Percentiles rank a stretch among this genome's conserved stretches.
Conservation (phyloP, 495 filamentous ascomycete species). For the Apodospora peruviana region DNA sequence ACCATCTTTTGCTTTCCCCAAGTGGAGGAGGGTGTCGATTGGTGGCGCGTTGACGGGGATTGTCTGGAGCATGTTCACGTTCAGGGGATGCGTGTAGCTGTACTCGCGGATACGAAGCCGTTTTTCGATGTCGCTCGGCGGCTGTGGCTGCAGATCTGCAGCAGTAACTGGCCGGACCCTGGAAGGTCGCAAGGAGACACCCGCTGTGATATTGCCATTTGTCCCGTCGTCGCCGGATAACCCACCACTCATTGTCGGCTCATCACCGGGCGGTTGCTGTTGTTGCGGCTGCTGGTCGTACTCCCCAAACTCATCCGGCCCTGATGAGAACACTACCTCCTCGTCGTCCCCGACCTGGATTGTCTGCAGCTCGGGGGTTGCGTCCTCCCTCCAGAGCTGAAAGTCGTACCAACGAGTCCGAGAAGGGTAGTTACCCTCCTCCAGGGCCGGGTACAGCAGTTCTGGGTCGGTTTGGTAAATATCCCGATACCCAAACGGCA, state of each 20-base stretch:
- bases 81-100: slow-evolving; percentile 18
- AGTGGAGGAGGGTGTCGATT: slow-evolving; percentile 28
- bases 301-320: too few species aligned
- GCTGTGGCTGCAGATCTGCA: neutral
- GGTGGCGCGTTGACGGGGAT: slow-evolving; percentile 31
- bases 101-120: slow-evolving; percentile 8
- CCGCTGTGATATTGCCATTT: neutral
- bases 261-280: neutral
- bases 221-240: neutral
- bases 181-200: neutral
- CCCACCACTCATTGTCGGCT: too few species aligned
- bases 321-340: neutral
- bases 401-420: slow-evolving; percentile 12
- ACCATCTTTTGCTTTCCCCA: slow-evolving; percentile 9
- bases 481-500: slow-evolving; percentile 18
- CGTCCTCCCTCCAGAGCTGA: slow-evolving; percentile 10
- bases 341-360: slow-evolving; percentile 7
- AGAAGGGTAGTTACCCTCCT: neutral
- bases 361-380: neutral
- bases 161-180: neutral
- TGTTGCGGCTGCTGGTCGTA: too few species aligned
- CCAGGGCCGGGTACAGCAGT: slow-evolving; percentile 1
- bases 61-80: slow-evolving; percentile 7
- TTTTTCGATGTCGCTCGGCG: slow-evolving; percentile 1
- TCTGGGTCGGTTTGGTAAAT: slow-evolving; percentile 4